A percentile compares a stretch with the other conserved stretches of the same genome.
phyloP scores from a whole-genome alignment of 1,139 yeast genomes.

The Sporopachydermia cereana region DNA sequence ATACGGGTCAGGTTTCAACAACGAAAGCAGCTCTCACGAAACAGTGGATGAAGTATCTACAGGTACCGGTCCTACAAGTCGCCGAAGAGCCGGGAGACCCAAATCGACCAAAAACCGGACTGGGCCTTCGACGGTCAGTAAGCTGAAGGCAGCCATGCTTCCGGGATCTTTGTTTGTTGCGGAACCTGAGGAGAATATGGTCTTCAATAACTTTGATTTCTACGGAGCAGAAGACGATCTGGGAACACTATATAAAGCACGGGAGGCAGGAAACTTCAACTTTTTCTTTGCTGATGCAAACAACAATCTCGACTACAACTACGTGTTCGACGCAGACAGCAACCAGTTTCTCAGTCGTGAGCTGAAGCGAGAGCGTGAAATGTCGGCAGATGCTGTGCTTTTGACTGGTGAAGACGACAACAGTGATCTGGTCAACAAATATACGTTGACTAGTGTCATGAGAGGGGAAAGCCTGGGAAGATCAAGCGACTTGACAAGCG shows the following conservation, averaged over 20 bases:
- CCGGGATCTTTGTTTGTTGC: conserved; percentile 2
- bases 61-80: not conserved
- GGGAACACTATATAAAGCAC: not conserved
- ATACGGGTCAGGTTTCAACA: not conserved
- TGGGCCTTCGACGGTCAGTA: not conserved
- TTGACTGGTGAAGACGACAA: not conserved
- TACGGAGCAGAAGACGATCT: conserved; percentile 2
- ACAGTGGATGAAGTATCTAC: not conserved
- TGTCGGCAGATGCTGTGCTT: not conserved
- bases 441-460: not conserved
- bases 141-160: conserved; percentile 2
- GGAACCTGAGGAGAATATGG: conserved; percentile 5
- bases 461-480: not conserved
- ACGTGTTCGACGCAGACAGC: not conserved
- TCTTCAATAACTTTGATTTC: conserved; percentile 5
- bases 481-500: not conserved
- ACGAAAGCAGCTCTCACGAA: not conserved
- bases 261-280: not conserved
- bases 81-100: conserved; percentile 7
- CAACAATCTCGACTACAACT: conserved; percentile 4
- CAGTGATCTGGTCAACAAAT: not conserved
- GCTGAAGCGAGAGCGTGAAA: not conserved
- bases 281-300: conserved; percentile 5
- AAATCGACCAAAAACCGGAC: not conserved
- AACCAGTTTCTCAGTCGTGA: not conserved